These are phyloP conservation scores for Cercospora brassicicola DNA, from an alignment of 2,329 filamentous ascomycete species.

Conservation along the genomic window DNA sequence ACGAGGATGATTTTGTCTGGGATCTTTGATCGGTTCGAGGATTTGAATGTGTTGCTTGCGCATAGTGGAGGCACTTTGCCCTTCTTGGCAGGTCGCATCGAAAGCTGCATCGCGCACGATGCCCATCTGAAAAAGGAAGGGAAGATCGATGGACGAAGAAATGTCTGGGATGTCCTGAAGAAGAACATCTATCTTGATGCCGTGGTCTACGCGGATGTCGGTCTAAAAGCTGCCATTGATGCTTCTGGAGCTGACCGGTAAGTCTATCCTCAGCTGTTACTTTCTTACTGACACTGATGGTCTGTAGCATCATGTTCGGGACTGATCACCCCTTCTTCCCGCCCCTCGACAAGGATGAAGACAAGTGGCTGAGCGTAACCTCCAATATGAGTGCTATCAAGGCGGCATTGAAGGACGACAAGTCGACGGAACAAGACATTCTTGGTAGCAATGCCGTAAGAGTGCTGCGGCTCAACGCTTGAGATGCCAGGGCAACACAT, in stretches of 20 bases:
- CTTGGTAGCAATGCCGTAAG: conserved; percentile 62
- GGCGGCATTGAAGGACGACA: conserved; percentile 51
- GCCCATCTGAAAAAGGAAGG: conserved; percentile 65
- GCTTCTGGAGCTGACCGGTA: conserved; percentile 66
- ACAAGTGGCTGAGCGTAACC: conserved; percentile 69
- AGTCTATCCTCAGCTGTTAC: conserved; percentile 24
- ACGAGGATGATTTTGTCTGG: conserved; percentile 83
- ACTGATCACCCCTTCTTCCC: conserved; percentile 85
- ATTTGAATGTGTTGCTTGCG: conserved; percentile 73
- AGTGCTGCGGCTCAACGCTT: conserved; percentile 44
- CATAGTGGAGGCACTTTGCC: conserved; percentile 87
- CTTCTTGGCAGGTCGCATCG: conserved; percentile 82
- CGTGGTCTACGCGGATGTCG: conserved; percentile 76
- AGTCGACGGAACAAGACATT: conserved; percentile 52
- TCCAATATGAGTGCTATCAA: conserved; percentile 59
- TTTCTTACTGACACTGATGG: background rate
- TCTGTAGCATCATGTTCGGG: conserved; percentile 43
- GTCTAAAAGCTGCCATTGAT: conserved; percentile 68
- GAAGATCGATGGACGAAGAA: conserved; percentile 57
- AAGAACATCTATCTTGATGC: conserved; percentile 86
- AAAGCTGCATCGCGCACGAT: conserved; percentile 84
- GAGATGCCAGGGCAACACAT: background rate
- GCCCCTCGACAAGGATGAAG: conserved; percentile 62
- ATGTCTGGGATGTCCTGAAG: conserved; percentile 64
- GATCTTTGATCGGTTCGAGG: conserved; percentile 74